These are phyloP conservation scores for Phytophthora idaei DNA, from an alignment of 352 stramenopile genomes.

Conservation along the genomic window DNA sequence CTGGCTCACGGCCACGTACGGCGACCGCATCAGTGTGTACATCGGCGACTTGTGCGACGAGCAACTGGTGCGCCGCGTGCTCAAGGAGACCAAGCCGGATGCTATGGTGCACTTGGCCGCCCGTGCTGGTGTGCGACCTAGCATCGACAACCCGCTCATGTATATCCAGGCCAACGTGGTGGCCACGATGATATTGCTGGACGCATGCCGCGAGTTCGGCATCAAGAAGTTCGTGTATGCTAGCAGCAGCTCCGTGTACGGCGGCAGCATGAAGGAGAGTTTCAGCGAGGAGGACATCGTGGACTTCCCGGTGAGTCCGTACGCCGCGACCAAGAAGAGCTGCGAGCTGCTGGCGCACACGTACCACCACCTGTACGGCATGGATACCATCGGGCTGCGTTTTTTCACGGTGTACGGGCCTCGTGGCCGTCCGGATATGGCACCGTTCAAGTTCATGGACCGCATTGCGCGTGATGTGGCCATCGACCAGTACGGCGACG, in stretches of 20 bases:
- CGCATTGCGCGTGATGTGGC: constrained; percentile 88
- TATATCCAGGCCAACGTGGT: constrained; percentile 98
- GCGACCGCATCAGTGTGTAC: constrained; percentile 74
- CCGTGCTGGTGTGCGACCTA: constrained; percentile 95
- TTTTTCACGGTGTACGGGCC: constrained; percentile 99
- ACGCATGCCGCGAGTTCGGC: constrained; percentile 89
- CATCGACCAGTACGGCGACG: constrained; percentile 98
- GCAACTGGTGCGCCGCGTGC: constrained; percentile 88
- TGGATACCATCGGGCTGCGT: constrained; percentile 94
- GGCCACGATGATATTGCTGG: constrained; percentile 94
- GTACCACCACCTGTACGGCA: constrained; percentile 96
- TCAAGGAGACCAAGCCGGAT: constrained; percentile 84
- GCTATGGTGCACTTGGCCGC: constrained; percentile 97
- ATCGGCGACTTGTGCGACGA: constrained; percentile 95
- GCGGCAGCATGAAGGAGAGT: constrained; percentile 89
- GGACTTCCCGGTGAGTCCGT: constrained; percentile 95
- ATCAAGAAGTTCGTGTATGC: constrained; percentile 97
- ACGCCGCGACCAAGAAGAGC: constrained; percentile 98
- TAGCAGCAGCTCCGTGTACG: constrained; percentile 95
- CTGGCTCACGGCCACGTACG: constrained; percentile 67
- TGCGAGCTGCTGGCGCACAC: constrained; percentile 97
- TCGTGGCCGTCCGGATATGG: constrained; percentile 97
- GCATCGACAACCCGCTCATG: constrained; percentile 97
- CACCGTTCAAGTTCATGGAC: constrained; percentile 99
- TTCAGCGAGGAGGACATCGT: constrained; percentile 93